Conservation (phyloP, 306 rosid genomes). For the Hylodesmum podocarpum region DNA sequence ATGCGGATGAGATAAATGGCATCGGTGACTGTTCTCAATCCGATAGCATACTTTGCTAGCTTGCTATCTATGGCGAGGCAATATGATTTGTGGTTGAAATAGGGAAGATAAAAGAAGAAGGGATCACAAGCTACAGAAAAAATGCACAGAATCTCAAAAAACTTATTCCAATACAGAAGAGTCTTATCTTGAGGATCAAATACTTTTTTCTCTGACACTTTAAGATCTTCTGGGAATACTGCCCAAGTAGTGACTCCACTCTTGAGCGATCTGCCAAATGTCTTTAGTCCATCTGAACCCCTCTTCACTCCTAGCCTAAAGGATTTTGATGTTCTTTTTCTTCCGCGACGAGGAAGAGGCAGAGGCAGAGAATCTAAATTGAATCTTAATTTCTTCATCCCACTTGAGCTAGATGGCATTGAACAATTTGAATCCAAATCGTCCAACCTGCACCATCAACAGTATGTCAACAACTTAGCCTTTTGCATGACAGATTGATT, state of each 20-base stretch:
- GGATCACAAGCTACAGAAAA: conserved; percentile 81
- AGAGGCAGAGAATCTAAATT: conserved; percentile 48
- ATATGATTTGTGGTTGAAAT: conserved; percentile 55
- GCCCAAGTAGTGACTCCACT: conserved; percentile 57
- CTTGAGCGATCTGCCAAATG: conserved; percentile 69
- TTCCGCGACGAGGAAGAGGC: conserved; percentile 40
- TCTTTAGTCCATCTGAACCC: conserved; percentile 75
- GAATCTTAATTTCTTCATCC: conserved; percentile 57
- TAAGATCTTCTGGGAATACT: conserved; percentile 79
- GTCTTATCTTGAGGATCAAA: conserved; percentile 82
- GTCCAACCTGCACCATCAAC: conserved; percentile 63
- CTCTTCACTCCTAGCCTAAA: conserved; percentile 49
- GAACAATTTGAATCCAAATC: conserved; percentile 57
- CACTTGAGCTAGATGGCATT: conserved; percentile 33
- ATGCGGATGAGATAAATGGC: conserved; percentile 67
- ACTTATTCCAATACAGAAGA: conserved; percentile 77
- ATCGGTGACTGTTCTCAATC: conserved; percentile 55
- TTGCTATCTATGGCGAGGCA: conserved; percentile 75
- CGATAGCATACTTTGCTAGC: conserved; percentile 50
- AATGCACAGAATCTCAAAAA: conserved; percentile 77
- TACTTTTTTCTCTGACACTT: conserved; percentile 65
- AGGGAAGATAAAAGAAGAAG: conserved; percentile 82
- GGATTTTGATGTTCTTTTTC: conserved; percentile 52
- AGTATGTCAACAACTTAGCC: conserved; percentile 13
- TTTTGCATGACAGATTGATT: not conserved